Evolutionary conservation across 108 stramenopile species (phyloP).

Genomic region (Chaetoceros muelleri): DNA sequence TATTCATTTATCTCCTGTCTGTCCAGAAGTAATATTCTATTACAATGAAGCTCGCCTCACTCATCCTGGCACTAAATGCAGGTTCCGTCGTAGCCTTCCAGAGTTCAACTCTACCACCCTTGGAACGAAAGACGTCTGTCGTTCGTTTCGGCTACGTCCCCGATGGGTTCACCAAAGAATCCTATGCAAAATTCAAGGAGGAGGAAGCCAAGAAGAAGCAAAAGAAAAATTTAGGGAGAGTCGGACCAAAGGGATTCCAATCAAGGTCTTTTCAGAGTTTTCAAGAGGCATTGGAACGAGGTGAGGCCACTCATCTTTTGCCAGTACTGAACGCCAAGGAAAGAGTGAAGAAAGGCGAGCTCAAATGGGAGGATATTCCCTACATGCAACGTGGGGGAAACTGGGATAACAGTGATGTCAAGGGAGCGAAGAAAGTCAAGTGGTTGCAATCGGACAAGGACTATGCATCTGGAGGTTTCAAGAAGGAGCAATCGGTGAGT

Average conservation of each 20-base stretch:
- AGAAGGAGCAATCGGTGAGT: slow-evolving; percentile 57
- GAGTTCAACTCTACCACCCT: slow-evolving; percentile 2
- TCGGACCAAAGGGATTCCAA: slow-evolving; percentile 70
- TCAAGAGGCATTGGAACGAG: slow-evolving; percentile 61
- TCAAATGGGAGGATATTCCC: slow-evolving; percentile 25
- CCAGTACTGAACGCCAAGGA: slow-evolving; percentile 55
- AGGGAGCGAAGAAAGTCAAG: slow-evolving; percentile 37
- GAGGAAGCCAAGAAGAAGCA: slow-evolving; percentile 37
- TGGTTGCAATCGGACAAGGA: slow-evolving; percentile 59
- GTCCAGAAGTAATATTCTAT: too few species aligned
- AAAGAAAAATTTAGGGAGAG: slow-evolving; percentile 38
- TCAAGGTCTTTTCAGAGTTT: slow-evolving; percentile 66
- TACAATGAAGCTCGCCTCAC: too few species aligned
- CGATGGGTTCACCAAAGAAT: slow-evolving; percentile 61
- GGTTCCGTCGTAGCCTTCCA: slow-evolving; percentile 6
- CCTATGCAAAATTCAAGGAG: slow-evolving; percentile 59
- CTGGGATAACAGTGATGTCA: slow-evolving; percentile 63
- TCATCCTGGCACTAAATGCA: too few species aligned
- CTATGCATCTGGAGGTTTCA: slow-evolving; percentile 71
- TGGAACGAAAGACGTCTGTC: slow-evolving; percentile 3
- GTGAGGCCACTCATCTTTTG: slow-evolving; percentile 54
- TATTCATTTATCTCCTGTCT: too few species aligned
- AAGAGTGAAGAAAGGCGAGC: slow-evolving; percentile 40
- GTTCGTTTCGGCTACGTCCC: slow-evolving; percentile 59
- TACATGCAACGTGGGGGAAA: slow-evolving; percentile 40